phyloP scores from a whole-genome alignment of 495 filamentous ascomycete genomes.

The Xylaria longipes region DNA sequence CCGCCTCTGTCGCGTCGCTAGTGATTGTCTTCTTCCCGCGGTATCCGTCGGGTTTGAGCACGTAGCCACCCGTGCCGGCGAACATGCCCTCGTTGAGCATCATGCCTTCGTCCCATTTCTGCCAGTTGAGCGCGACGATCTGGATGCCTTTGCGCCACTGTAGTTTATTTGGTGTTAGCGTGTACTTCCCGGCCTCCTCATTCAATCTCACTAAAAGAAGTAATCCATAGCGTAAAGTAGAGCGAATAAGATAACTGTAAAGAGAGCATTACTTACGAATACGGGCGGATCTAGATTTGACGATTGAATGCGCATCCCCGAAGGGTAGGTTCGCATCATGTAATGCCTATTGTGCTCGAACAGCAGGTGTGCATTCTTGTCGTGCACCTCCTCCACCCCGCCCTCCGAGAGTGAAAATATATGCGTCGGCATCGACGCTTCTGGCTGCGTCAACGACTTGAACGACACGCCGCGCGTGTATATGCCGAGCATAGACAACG shows the following conservation, averaged over 20 bases:
- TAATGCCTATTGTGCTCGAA: slow-evolving; percentile 83
- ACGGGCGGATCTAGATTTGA: slow-evolving; percentile 83
- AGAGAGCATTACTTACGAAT: slow-evolving; percentile 48
- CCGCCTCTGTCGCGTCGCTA: not conserved
- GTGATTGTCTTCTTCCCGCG: slow-evolving; percentile 34
- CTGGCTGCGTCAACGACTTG: slow-evolving; percentile 65
- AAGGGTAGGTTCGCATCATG: slow-evolving; percentile 90
- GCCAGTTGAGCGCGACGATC: slow-evolving; percentile 95
- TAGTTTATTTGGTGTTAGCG: slow-evolving; percentile 3
- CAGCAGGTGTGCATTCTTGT: slow-evolving; percentile 62
- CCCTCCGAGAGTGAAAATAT: slow-evolving; percentile 88
- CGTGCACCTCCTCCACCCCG: slow-evolving; percentile 73
- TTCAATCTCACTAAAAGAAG: not conserved
- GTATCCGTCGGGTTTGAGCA: slow-evolving; percentile 75
- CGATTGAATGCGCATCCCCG: slow-evolving; percentile 78
- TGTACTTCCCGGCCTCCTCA: not conserved
- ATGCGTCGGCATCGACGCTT: slow-evolving; percentile 76
- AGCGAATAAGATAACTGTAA: not conserved
- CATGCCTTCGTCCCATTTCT: slow-evolving; percentile 87
- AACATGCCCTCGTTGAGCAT: slow-evolving; percentile 98
- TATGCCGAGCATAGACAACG: slow-evolving; percentile 75
- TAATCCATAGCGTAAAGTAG: not conserved
- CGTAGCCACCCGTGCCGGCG: slow-evolving; percentile 76
- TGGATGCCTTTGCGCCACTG: slow-evolving; percentile 87
- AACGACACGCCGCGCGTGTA: slow-evolving; percentile 86